These are phyloP conservation scores for Solanum appendiculatum DNA, from an alignment of 257 asterid species.

Conservation along the genomic window DNA sequence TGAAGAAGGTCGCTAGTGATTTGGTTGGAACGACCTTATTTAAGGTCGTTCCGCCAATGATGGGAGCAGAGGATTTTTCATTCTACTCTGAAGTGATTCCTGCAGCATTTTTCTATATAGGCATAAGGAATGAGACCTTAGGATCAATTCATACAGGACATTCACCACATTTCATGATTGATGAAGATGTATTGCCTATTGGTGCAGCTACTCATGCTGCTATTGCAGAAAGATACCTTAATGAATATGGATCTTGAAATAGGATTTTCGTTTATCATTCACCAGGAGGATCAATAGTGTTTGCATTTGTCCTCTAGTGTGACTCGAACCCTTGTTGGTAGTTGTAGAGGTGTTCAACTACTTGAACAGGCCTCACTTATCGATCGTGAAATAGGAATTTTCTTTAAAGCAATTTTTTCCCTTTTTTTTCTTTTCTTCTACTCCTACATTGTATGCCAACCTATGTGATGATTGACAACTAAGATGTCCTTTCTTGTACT, in stretches of 20 bases:
- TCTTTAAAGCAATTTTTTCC: neutral
- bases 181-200: constrained; percentile 64
- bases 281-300: neutral
- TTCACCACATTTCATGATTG: constrained; percentile 78
- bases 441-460: neutral
- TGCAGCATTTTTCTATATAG: constrained; percentile 71
- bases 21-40: constrained; percentile 41
- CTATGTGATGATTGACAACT: neutral
- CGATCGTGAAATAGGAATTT: neutral
- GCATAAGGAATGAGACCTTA: constrained; percentile 56
- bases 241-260: constrained; percentile 7
- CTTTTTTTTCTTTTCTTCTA: neutral
- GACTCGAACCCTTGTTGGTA: neutral
- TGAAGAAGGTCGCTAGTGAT: constrained; percentile 32
- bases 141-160: constrained; percentile 64
- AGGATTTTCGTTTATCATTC: neutral
- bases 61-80: constrained; percentile 94
- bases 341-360: neutral
- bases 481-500: neutral
- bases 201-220: constrained; percentile 95
- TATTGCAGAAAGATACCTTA: constrained; percentile 80
- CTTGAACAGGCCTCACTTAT: neutral
- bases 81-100: constrained; percentile 79
- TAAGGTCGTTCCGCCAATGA: constrained; percentile 51
- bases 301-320: accelerated